These are phyloP conservation scores for Syncephalastrum sp. DNA, from an alignment of 371 early-diverging fungal species.

Conservation along the genomic window DNA sequence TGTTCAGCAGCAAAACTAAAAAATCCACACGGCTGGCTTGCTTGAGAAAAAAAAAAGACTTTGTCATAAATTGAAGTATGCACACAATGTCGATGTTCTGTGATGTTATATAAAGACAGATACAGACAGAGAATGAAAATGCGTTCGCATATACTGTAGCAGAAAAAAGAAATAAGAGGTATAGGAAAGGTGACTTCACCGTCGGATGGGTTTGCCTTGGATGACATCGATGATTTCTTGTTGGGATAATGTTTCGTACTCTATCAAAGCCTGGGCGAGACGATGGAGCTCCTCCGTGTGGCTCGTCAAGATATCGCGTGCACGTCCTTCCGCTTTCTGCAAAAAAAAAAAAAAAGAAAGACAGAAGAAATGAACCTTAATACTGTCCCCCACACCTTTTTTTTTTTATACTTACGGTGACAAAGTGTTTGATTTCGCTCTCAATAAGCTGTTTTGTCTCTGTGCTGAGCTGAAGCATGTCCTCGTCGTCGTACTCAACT, in stretches of 20 bases:
- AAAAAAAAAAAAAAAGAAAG: too few relatives aligned
- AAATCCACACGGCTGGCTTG: too few relatives aligned
- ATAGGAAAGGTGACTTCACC: conserved; percentile 9
- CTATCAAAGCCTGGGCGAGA: conserved; percentile 90
- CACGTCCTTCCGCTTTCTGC: conserved; percentile 52
- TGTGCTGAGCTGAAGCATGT: conserved; percentile 67
- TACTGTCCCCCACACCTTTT: conserved; percentile 10
- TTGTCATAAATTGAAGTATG: too few relatives aligned
- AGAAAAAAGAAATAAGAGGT: too few relatives aligned
- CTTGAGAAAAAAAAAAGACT: too few relatives aligned
- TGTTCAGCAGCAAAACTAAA: too few relatives aligned
- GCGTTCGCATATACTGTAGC: too few relatives aligned
- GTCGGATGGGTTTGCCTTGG: conserved; percentile 64
- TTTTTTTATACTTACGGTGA: conserved; percentile 29
- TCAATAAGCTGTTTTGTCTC: conserved; percentile 83
- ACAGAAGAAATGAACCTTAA: too few relatives aligned
- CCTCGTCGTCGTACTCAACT: conserved; percentile 63
- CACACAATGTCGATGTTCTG: too few relatives aligned
- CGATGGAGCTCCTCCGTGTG: conserved; percentile 86
- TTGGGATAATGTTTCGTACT: conserved; percentile 88
- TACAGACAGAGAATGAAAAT: too few relatives aligned
- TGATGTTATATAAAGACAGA: too few relatives aligned
- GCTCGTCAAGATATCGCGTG: conserved; percentile 63
- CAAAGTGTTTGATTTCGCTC: conserved; percentile 72
- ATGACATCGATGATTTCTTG: conserved; percentile 84